Percentiles rank a stretch among this genome's conserved stretches.
Evolutionary conservation across 805 yeast species (phyloP).

Genomic region (Brettanomyces naardenensis): DNA sequence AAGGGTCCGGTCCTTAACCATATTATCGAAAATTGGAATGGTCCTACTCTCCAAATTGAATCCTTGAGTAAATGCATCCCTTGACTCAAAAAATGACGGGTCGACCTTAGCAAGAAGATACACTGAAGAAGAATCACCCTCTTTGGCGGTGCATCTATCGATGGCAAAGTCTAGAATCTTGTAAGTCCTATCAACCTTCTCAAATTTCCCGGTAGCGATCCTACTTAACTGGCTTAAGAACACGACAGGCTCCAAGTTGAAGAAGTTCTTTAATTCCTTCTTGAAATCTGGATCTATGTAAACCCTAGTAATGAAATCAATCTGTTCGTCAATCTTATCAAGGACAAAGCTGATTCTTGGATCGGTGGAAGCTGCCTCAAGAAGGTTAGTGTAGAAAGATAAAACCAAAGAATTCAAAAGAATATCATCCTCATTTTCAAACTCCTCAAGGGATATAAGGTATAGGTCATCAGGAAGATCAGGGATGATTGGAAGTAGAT

Average conservation of each 20-base stretch:
- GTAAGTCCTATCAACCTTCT: constrained; percentile 15
- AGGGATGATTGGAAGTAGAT: constrained; percentile 19
- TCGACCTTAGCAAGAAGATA: constrained; percentile 21
- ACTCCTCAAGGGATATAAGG: constrained; percentile 15
- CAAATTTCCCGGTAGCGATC: constrained; percentile 13
- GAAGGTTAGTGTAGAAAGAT: constrained; percentile 23
- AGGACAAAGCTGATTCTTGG: constrained; percentile 6
- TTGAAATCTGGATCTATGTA: constrained; percentile 17
- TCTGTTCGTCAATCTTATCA: constrained; percentile 13
- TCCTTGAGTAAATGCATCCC: constrained; percentile 10
- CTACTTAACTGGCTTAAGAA: constrained; percentile 15
- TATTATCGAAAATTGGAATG: constrained; percentile 17
- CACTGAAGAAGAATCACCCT: constrained; percentile 10
- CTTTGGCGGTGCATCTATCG: constrained; percentile 4
- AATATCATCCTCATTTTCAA: constrained; percentile 21
- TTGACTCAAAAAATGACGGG: constrained; percentile 14
- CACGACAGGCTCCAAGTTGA: constrained; percentile 15
- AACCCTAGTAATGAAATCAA: constrained; percentile 16
- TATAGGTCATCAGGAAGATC: constrained; percentile 20
- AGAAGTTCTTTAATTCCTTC: constrained; percentile 17
- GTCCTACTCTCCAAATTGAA: constrained; percentile 15
- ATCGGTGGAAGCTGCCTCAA: constrained; percentile 8
- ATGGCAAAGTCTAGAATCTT: constrained; percentile 15
- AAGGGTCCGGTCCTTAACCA: constrained; percentile 13
- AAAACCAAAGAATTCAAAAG: constrained; percentile 22